Percentiles rank a stretch among this genome's conserved stretches.
These are phyloP conservation scores for Aspergillus sp. DNA, from an alignment of 2,329 filamentous ascomycete genomes.

Conservation along the genomic window DNA sequence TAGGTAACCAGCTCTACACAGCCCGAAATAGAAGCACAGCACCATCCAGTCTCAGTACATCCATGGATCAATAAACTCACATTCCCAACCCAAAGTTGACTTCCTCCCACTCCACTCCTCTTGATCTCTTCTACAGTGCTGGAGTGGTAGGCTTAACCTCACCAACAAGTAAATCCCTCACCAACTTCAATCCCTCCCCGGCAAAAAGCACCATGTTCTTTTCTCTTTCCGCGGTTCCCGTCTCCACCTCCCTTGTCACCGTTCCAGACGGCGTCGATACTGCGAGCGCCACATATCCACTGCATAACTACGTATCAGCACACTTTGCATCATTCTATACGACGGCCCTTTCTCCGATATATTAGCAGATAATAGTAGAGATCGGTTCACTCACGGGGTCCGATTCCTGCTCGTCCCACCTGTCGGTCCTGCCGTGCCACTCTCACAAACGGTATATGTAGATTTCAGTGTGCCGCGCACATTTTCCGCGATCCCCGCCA, in stretches of 20 bases:
- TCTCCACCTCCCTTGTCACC: slow-evolving; percentile 58
- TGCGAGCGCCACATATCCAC: slow-evolving; percentile 65
- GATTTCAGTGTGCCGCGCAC: slow-evolving; percentile 56
- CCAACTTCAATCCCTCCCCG: slow-evolving; percentile 56
- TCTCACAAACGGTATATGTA: slow-evolving; percentile 62
- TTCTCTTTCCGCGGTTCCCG: slow-evolving; percentile 56
- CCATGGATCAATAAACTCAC: too few relatives aligned
- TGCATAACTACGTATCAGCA: slow-evolving; percentile 22
- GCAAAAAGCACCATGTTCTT: slow-evolving; percentile 67
- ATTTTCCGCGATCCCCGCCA: slow-evolving; percentile 58
- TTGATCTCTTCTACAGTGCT: not conserved
- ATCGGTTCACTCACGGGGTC: slow-evolving; percentile 49
- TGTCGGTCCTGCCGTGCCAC: slow-evolving; percentile 65
- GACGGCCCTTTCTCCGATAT: too few relatives aligned
- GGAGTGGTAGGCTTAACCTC: slow-evolving; percentile 6
- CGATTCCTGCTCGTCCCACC: slow-evolving; percentile 59
- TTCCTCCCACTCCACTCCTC: too few relatives aligned
- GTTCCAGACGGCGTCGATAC: slow-evolving; percentile 56
- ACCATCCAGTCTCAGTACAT: too few relatives aligned
- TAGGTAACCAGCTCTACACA: too few relatives aligned
- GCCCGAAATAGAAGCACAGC: too few relatives aligned
- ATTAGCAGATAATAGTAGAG: not conserved
- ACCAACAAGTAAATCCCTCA: slow-evolving; percentile 57
- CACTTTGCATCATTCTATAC: not conserved
- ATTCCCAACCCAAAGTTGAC: too few relatives aligned